These are phyloP conservation scores for Macrocybe gigantea DNA, from an alignment of 768 basidiomycete genomes.

Conservation along the genomic window DNA sequence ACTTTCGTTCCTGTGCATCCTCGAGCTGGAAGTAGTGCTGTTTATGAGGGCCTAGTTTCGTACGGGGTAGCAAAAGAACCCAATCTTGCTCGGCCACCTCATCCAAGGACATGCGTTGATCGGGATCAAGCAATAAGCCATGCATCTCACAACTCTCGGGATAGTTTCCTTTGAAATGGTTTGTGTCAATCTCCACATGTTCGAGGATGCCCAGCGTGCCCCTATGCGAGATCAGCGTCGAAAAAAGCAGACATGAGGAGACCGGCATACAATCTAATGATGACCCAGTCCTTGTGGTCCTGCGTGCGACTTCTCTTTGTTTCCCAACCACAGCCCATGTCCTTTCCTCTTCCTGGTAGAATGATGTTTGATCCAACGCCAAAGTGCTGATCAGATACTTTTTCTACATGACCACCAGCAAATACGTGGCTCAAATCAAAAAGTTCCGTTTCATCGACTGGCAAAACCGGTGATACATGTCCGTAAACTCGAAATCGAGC, in stretches of 20 bases:
- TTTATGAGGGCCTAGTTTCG: constrained; percentile 82
- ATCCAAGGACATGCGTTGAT: constrained; percentile 31
- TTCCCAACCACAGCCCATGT: constrained; percentile 99
- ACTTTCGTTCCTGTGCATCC: constrained; percentile 48
- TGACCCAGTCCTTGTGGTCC: constrained; percentile 87
- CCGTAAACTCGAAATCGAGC: constrained; percentile 94
- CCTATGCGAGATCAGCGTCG: constrained; percentile 28
- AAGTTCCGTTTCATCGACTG: constrained; percentile 34
- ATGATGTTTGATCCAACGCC: constrained; percentile 89
- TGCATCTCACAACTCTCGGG: constrained; percentile 84
- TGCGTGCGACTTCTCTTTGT: constrained; percentile 79
- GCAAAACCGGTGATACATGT: constrained; percentile 59
- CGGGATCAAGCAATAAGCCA: constrained; percentile 36
- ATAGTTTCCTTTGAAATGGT: constrained; percentile 94
- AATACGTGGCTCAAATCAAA: constrained; percentile 92
- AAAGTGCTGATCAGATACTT: constrained; percentile 91
- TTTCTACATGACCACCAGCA: constrained; percentile 79
- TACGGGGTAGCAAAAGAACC: constrained; percentile 68
- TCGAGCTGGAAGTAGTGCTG: constrained; percentile 87
- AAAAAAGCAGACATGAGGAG: constrained; percentile 2
- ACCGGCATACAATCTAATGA: constrained; percentile 69
- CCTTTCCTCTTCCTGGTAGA: constrained; percentile 84
- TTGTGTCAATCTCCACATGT: constrained; percentile 84
- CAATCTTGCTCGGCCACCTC: constrained; percentile 47
- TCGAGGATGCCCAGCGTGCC: constrained; percentile 72